Base-by-base conservation (phyloP, 768 basidiomycete genomes). In the Brasilioporus rufonigricans region DNA sequence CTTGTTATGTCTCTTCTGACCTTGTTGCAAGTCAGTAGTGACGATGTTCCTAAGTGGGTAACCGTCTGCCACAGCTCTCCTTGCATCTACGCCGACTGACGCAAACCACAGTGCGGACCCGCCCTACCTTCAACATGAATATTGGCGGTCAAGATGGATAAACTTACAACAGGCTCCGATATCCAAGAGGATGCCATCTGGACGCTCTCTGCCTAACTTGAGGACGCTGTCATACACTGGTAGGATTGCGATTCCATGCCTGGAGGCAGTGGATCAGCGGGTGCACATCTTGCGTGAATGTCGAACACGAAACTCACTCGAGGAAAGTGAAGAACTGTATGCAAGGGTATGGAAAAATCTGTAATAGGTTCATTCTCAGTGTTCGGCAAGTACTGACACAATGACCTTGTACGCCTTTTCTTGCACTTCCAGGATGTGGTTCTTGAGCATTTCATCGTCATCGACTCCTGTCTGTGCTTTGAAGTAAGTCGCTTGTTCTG, bases 161-260 rank as follows among this genome's bases (percentile, higher is more conserved):
- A 38, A 11, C 73, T 53, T 57, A 78, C 77, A 68, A 57, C 76
- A 76, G 57, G 77, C 76, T 2, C 75, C 77, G 8, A 77, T 64
- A 36, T 80, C 78, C 6, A 80, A 67, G 18, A 77, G 63, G 13
- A 79, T 66, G 0, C 72, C n/a, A 6, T 68, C 65, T 6, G 58
- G 33, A 32, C 72, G 72, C 26, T 73, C 71, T 45, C 60, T 65
- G 8, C 72, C 76, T 7, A 79, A 63, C 31, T 67, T 62, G 9
- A 78, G 64, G 13, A 75, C 53, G 1, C 41, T 33, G n/a, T 61
- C 27, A 44, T 71, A 72, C 8, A 48, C 53, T 4, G 56, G 59
- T 2, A 44, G 53, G 0, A n/a, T 27, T 18, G 51, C 29, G 3
- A 63, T 58, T 10, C 57, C 56, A 14, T 39, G 50, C 33, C 61